phyloP scores from a whole-genome alignment of 2,329 filamentous ascomycete species.

The Alternaria gaisen region DNA sequence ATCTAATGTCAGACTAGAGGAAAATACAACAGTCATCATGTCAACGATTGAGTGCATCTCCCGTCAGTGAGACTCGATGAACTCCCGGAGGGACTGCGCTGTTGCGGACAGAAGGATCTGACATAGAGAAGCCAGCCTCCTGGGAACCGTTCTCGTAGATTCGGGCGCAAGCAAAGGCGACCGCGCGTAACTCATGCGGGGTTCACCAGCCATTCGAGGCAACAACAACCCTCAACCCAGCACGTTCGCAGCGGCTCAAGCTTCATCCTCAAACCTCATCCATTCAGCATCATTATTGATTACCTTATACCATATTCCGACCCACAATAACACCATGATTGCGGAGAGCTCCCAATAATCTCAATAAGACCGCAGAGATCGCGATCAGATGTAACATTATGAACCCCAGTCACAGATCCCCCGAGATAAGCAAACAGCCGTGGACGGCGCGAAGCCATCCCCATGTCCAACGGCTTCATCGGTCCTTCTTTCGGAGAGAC shows the following conservation, averaged over 20 bases:
- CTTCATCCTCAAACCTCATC: neutral
- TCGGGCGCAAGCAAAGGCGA: neutral
- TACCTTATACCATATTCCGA: neutral
- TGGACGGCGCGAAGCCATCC: neutral
- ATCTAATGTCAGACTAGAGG: neutral
- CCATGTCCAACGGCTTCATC: slow-evolving; percentile 5
- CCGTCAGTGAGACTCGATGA: neutral
- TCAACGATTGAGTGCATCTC: neutral
- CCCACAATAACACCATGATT: neutral
- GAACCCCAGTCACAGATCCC: slow-evolving; percentile 4
- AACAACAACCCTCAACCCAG: neutral
- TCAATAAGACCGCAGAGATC: neutral
- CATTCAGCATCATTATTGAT: slow-evolving; percentile 1
- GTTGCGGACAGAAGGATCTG: neutral
- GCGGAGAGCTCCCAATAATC: neutral
- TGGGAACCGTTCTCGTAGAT: neutral
- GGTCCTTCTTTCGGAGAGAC: slow-evolving; percentile 3
- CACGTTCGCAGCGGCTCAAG: neutral
- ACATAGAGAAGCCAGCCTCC: neutral
- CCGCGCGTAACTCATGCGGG: neutral
- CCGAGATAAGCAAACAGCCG: slow-evolving; percentile 5
- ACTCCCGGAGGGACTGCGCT: neutral
- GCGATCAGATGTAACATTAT: neutral
- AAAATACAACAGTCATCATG: neutral
- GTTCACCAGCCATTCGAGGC: neutral